A percentile compares a stretch with the other conserved stretches of the same genome.
Conservation (phyloP, 768 basidiomycete species). For the Mycena maculata region DNA sequence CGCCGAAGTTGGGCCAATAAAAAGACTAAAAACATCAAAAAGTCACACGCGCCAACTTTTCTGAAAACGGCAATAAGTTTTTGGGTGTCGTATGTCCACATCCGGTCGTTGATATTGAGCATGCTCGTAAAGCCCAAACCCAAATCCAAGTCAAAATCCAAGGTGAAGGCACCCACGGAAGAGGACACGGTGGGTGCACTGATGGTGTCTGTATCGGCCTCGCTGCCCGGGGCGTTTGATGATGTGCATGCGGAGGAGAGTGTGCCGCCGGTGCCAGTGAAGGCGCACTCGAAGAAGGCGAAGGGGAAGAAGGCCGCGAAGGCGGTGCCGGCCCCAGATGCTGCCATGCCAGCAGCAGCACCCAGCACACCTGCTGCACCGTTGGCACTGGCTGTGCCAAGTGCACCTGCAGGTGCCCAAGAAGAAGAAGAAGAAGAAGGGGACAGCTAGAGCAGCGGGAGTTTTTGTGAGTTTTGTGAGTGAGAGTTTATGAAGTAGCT, state of each 20-base stretch:
- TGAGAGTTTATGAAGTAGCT: too few relatives aligned
- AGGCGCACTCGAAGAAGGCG: conserved; percentile 33
- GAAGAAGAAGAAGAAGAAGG: conserved; percentile 33
- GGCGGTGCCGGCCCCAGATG: too few relatives aligned
- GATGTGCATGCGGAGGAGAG: neutral
- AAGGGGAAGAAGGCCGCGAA: neutral
- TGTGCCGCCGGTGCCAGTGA: neutral
- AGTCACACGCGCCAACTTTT: too few relatives aligned
- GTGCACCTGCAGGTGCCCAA: neutral
- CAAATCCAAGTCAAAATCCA: conserved; percentile 13
- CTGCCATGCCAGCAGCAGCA: neutral
- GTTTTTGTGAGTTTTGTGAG: too few relatives aligned
- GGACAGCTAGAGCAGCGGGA: too few relatives aligned
- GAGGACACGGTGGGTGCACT: neutral
- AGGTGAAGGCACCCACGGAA: conserved; percentile 5
- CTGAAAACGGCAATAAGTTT: too few relatives aligned
- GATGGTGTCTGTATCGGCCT: neutral
- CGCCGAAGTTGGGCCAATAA: too few relatives aligned
- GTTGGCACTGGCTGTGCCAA: neutral
- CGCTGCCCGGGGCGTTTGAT: conserved; percentile 23
- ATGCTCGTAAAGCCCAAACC: conserved; percentile 6
- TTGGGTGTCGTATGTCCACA: too few relatives aligned
- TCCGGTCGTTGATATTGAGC: too few relatives aligned
- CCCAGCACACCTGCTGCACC: conserved; percentile 11
- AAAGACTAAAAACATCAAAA: too few relatives aligned